Evolutionary conservation across 768 basidiomycete genomes (phyloP).

Genomic region (Phaffia australis): DNA sequence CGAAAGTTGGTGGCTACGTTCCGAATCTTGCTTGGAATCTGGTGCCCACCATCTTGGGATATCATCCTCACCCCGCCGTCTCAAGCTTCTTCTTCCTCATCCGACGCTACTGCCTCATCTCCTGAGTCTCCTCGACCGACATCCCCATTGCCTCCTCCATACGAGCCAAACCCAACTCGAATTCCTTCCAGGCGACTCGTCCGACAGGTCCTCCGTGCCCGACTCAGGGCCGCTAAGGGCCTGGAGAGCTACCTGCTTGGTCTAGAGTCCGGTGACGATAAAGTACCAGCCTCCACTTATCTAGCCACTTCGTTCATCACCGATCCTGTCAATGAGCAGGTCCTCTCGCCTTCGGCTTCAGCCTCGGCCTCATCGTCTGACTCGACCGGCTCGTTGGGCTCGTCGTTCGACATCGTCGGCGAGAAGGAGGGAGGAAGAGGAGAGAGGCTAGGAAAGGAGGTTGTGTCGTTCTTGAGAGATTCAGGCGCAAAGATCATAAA

Average conservation of each 20-base stretch:
- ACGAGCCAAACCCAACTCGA: conserved; percentile 37
- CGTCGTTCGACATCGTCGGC: neutral
- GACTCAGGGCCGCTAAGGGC: conserved; percentile 68
- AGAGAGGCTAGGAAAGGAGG: conserved; percentile 55
- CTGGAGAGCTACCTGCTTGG: conserved; percentile 54
- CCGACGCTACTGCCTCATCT: conserved; percentile 28
- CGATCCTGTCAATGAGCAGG: no score
- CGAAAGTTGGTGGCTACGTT: conserved; percentile 87
- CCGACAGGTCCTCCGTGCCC: conserved; percentile 74
- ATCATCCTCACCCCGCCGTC: conserved; percentile 61
- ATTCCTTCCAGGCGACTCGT: conserved; percentile 74
- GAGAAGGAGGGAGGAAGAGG: conserved; percentile 43
- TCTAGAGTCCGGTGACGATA: conserved; percentile 8
- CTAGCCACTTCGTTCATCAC: conserved; percentile 5
- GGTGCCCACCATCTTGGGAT: conserved; percentile 77
- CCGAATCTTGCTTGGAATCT: conserved; percentile 90
- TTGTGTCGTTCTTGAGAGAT: conserved; percentile 56
- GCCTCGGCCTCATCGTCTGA: no score
- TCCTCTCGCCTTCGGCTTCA: no score
- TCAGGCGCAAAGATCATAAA: conserved; percentile 60
- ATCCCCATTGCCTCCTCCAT: conserved; percentile 29
- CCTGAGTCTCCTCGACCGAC: conserved; percentile 26
- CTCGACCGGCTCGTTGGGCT: neutral
- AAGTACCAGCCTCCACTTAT: neutral
- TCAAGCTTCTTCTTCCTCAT: conserved; percentile 33